Evolutionary conservation across 768 basidiomycete species (phyloP).

Genomic region (Galerina marginata): DNA sequence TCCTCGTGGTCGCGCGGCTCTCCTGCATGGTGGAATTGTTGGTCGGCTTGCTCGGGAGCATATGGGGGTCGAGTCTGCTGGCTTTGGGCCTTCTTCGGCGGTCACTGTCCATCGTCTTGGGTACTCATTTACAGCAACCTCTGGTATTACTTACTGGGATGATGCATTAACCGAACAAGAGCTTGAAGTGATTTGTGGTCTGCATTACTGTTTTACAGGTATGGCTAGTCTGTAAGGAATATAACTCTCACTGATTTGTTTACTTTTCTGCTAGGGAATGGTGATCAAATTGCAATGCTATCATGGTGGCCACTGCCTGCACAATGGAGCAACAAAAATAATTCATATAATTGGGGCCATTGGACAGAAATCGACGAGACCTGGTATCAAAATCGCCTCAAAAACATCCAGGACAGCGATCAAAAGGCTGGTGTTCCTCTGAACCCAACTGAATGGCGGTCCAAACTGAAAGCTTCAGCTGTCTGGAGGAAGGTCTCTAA

Average conservation of each 20-base stretch:
- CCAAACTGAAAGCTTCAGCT: not conserved
- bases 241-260: not conserved
- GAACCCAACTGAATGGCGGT: not conserved
- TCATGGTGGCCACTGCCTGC: conserved; percentile 17
- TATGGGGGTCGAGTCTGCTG: too few relatives aligned
- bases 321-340: not conserved
- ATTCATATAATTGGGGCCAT: conserved; percentile 5
- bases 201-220: conserved; percentile 29
- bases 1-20: too few relatives aligned
- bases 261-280: not conserved
- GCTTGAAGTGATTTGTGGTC: conserved; percentile 26
- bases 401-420: not conserved
- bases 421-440: not conserved
- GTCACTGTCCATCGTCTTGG: not conserved
- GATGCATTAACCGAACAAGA: conserved; percentile 25
- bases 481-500: conserved; percentile 1
- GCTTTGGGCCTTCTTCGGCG: too few relatives aligned
- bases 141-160: conserved; percentile 20
- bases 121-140: not conserved
- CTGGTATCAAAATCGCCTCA: conserved; percentile 5
- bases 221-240: not conserved
- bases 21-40: too few relatives aligned
- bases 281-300: not conserved
- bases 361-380: conserved; percentile 15
- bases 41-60: too few relatives aligned